These are phyloP conservation scores for Colletotrichum coccodes DNA, from an alignment of 2,329 filamentous ascomycete genomes.

Conservation along the genomic window DNA sequence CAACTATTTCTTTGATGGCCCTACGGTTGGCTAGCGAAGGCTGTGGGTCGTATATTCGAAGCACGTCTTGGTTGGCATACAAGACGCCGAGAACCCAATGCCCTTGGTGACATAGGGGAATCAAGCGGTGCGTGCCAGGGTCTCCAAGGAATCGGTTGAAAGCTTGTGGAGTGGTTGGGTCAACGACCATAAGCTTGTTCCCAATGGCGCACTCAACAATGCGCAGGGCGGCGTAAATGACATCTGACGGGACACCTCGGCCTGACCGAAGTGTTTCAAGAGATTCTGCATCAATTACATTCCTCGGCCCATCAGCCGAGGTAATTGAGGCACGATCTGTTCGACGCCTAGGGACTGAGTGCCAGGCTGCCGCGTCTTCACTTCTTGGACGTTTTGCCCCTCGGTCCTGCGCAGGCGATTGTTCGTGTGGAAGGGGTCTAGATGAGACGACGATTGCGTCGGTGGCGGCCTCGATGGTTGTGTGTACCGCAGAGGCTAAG, in stretches of 20 bases:
- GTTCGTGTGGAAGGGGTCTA: no score
- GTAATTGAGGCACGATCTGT: no score
- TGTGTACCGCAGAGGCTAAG: no score
- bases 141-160: background rate
- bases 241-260: background rate
- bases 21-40: background rate
- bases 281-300: background rate
- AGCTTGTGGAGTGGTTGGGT: background rate
- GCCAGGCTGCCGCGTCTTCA: no score
- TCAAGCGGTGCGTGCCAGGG: constrained; percentile 29
- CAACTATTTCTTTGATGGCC: background rate
- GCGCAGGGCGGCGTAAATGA: background rate
- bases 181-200: background rate
- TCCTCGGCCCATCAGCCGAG: background rate
- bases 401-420: no score
- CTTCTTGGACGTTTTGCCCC: no score
- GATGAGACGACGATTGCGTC: no score
- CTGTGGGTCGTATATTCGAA: background rate
- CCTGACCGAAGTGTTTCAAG: background rate
- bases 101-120: constrained; percentile 18
- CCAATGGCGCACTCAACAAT: background rate
- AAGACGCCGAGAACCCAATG: background rate
- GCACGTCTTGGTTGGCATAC: background rate
- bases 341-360: no score
- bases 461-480: no score